phyloP scores from a whole-genome alignment of 352 stramenopile species.

The Globisporangium irregulare region DNA sequence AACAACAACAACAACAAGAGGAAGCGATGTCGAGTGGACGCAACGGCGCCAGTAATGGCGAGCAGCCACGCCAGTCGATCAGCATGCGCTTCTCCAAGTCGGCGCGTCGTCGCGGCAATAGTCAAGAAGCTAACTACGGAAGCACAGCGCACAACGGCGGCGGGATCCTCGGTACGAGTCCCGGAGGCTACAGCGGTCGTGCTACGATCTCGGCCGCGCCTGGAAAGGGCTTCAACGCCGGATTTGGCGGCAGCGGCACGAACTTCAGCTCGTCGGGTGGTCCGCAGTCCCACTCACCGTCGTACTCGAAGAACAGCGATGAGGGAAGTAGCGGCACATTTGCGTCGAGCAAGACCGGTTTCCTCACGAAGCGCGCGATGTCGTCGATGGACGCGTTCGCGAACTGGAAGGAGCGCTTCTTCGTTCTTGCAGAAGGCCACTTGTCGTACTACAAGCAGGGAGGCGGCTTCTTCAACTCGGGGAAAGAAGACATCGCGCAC shows the following conservation, averaged over 20 bases:
- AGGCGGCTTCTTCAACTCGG: constrained; percentile 81
- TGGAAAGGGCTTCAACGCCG: constrained; percentile 29
- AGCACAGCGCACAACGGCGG: constrained; percentile 25
- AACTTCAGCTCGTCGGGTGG: constrained; percentile 19
- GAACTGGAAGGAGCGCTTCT: constrained; percentile 89
- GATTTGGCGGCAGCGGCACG: constrained; percentile 19
- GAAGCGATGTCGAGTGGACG: constrained; percentile 11
- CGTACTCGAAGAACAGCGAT: constrained; percentile 19
- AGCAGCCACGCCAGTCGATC: constrained; percentile 32
- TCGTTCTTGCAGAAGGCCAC: constrained; percentile 79
- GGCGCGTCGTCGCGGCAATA: constrained; percentile 62
- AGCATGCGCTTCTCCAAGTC: constrained; percentile 69
- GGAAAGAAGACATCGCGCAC: constrained; percentile 85
- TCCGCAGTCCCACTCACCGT: constrained; percentile 14
- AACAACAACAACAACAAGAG: not conserved
- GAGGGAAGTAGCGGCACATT: constrained; percentile 43
- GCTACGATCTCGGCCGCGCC: constrained; percentile 56
- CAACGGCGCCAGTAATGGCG: constrained; percentile 25
- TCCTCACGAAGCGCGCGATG: constrained; percentile 84
- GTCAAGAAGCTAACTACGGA: constrained; percentile 46
- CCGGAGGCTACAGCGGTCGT: constrained; percentile 34
- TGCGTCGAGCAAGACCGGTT: constrained; percentile 80
- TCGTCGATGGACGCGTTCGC: constrained; percentile 86
- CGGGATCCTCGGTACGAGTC: constrained; percentile 35
- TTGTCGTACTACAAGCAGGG: constrained; percentile 88